Base-by-base conservation (phyloP, 2,329 filamentous ascomycete species). In the Pseudocercospora eumusae region DNA sequence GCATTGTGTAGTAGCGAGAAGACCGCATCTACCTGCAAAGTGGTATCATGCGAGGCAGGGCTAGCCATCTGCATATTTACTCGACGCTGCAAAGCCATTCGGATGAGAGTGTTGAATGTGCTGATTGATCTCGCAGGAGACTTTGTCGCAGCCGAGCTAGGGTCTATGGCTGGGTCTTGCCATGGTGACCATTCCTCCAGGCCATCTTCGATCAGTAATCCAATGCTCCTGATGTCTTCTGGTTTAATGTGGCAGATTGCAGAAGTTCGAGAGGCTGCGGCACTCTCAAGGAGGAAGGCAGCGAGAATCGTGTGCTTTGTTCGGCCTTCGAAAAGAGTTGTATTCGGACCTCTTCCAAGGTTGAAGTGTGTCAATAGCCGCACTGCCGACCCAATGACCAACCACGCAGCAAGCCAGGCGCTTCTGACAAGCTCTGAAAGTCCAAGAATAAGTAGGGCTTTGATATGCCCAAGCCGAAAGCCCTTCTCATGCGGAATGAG, bases 171-270 rank as follows among this genome's bases (percentile, higher is more conserved):
- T 23, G 72, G 71, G 56, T 86, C 83, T 18, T 81, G 80, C 89
- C 89, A 92, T 1, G 87, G 85, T 66, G 89, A 86, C 88, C 88
- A 91, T 75, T 91, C 88, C 69, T 91, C 89, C 20, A 88, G 76
- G 1, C 87, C 87, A 67, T 89, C 86, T 72, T 90, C 87, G 25
- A 84, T 80, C 2, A 89, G 76, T 2, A 76, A 74, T 9, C 81
- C 81, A 28, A 81, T 71, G 40, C 75, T 73, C n/a, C 78, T 74
- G 25, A 84, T 72, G 56, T 85, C 81, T 13, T 79, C 77, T 9
- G 75, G 71, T 59, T 76, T 76, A 6, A 88, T 77, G 69, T 84
- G 82, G 1, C 83, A 78, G 9, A 78, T 75, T 33, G 79, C 79
- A n/a, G 79, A 75, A 3, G 86, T 76, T 8, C 82, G 78, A 18